These are phyloP conservation scores for Colletotrichum sansevieriae DNA, from an alignment of 2,329 filamentous ascomycete species.

Conservation along the genomic window DNA sequence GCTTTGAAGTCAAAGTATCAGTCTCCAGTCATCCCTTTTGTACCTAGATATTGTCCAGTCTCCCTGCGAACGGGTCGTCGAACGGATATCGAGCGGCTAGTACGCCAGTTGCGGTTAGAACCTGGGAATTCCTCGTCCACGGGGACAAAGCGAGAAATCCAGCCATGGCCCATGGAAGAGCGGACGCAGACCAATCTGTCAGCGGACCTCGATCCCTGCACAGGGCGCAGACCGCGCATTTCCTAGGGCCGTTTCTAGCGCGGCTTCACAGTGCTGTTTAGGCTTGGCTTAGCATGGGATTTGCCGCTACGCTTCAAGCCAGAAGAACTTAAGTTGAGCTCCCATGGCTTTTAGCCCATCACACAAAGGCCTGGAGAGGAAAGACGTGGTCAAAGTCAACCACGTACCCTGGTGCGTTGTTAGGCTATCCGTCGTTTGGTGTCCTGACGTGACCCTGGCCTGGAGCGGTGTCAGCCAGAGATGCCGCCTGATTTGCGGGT, in stretches of 20 bases:
- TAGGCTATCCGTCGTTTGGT: constrained; percentile 31
- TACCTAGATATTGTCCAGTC: constrained; percentile 6
- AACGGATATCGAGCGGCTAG: constrained; percentile 19
- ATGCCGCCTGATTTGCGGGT: constrained; percentile 1
- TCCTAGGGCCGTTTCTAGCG: constrained; percentile 38
- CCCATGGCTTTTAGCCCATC: background rate
- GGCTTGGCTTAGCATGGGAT: constrained; percentile 25
- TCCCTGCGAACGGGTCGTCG: constrained; percentile 37
- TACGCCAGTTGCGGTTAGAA: constrained; percentile 16
- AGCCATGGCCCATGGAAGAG: constrained; percentile 4
- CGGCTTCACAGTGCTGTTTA: constrained; percentile 28
- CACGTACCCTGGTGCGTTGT: constrained; percentile 22
- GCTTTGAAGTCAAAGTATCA: background rate
- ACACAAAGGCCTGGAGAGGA: constrained; percentile 7
- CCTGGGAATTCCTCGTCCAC: constrained; percentile 20
- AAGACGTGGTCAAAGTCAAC: constrained; percentile 13
- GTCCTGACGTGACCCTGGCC: constrained; percentile 24
- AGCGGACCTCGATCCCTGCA: constrained; percentile 36
- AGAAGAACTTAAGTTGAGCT: background rate
- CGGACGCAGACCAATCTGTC: background rate
- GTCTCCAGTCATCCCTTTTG: constrained; percentile 15
- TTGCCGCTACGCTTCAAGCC: constrained; percentile 7
- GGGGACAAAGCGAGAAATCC: constrained; percentile 34
- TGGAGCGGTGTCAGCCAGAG: constrained; percentile 16
- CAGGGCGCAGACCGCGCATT: constrained; percentile 35